These are phyloP conservation scores for Sisymbrium irio DNA, from an alignment of 345 rosid genomes.

Conservation along the genomic window DNA sequence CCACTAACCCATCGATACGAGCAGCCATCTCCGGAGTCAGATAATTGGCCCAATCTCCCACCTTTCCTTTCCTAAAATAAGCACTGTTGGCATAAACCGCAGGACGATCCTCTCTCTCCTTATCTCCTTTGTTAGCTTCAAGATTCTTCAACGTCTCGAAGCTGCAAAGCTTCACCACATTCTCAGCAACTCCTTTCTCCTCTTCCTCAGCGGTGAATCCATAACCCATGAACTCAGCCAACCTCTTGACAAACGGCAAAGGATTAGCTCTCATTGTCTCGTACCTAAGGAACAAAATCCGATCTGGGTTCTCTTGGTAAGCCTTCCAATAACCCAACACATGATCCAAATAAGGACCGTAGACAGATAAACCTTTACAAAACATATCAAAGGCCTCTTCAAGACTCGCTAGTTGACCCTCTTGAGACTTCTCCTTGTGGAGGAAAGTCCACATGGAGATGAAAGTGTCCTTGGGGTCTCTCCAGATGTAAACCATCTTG, in stretches of 20 bases:
- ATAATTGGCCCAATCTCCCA: slow-evolving; percentile 46
- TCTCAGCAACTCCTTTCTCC: slow-evolving; percentile 27
- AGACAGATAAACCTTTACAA: slow-evolving; percentile 36
- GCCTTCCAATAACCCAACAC: slow-evolving; percentile 38
- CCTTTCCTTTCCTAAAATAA: slow-evolving; percentile 40
- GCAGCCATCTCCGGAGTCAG: slow-evolving; percentile 38
- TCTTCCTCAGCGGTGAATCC: slow-evolving; percentile 36
- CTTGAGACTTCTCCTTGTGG: slow-evolving; percentile 38
- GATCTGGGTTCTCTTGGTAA: slow-evolving; percentile 24
- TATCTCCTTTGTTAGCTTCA: slow-evolving; percentile 39
- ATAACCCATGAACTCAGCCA: slow-evolving; percentile 41
- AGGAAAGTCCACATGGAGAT: slow-evolving; percentile 42
- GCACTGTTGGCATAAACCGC: slow-evolving; percentile 26
- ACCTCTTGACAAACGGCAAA: slow-evolving; percentile 35
- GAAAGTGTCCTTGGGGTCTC: slow-evolving; percentile 40
- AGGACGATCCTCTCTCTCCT: slow-evolving; percentile 21
- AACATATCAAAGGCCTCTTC: slow-evolving; percentile 37
- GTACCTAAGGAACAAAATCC: slow-evolving; percentile 34
- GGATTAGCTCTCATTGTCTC: slow-evolving; percentile 38
- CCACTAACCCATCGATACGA: slow-evolving; percentile 32
- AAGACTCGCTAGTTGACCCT: slow-evolving; percentile 31
- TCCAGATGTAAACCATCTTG: slow-evolving; percentile 39
- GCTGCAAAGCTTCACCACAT: slow-evolving; percentile 36
- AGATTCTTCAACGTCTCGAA: slow-evolving; percentile 39
- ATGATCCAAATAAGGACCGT: slow-evolving; percentile 42